Percentiles rank a stretch among this genome's conserved stretches.
phyloP scores from a whole-genome alignment of 768 basidiomycete species.

The Hericium rajendrae region DNA sequence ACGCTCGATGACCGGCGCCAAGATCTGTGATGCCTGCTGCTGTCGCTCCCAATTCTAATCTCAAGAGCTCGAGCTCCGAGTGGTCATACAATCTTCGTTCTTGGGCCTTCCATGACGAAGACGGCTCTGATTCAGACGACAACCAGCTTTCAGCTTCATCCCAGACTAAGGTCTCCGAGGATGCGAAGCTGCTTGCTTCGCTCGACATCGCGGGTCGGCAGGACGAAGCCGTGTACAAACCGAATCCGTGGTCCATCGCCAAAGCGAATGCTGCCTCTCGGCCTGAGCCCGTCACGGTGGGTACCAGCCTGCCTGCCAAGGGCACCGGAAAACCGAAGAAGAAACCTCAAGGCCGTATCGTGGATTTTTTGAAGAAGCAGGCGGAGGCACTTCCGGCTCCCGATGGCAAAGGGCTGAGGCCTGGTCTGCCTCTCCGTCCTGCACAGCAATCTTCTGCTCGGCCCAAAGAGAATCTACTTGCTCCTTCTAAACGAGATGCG shows the following conservation, averaged over 20 bases:
- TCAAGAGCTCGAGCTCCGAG: slow-evolving; percentile 4
- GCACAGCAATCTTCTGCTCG: not conserved
- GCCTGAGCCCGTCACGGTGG: slow-evolving; percentile 1
- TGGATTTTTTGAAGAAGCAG: slow-evolving; percentile 40
- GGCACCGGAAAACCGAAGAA: slow-evolving; percentile 7
- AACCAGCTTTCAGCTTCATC: not conserved
- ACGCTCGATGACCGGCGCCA: too few relatives aligned
- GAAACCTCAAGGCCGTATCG: slow-evolving; percentile 24
- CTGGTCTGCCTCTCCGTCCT: not conserved
- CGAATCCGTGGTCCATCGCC: slow-evolving; percentile 77
- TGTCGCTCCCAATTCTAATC: not conserved
- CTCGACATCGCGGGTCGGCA: slow-evolving; percentile 52
- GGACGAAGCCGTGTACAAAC: slow-evolving; percentile 53
- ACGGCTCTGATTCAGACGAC: slow-evolving; percentile 14
- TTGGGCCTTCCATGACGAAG: slow-evolving; percentile 15
- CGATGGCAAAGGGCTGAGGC: slow-evolving; percentile 3
- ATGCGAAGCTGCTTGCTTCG: slow-evolving; percentile 30
- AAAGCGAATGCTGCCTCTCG: slow-evolving; percentile 66
- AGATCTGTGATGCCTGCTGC: too few relatives aligned
- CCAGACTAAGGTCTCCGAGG: slow-evolving; percentile 9
- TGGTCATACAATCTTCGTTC: slow-evolving; percentile 25
- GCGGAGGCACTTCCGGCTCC: slow-evolving; percentile 9
- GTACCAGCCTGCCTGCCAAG: not conserved
- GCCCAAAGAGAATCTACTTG: too few relatives aligned
- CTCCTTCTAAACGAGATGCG: too few relatives aligned